Percentiles rank a stretch among this genome's conserved stretches.
Evolutionary conservation across 139 green algal genomes (phyloP).

Genomic region (Chlorella vulgaris): DNA sequence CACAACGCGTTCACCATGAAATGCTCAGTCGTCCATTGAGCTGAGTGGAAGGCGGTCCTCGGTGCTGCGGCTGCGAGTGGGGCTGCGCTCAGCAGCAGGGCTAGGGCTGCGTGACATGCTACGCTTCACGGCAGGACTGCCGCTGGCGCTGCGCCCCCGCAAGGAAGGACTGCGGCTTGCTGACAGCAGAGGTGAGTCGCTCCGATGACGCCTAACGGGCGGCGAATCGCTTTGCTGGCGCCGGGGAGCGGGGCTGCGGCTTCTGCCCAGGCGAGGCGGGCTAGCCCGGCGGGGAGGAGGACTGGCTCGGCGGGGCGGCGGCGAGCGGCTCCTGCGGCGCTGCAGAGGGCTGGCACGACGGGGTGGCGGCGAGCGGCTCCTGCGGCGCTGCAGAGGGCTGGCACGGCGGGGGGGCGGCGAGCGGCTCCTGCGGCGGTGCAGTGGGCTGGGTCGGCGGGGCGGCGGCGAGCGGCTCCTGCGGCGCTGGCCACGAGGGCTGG

Average conservation of each 20-base stretch:
- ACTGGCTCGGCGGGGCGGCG: background rate
- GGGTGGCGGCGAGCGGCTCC: background rate
- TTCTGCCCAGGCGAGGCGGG: background rate
- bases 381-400: background rate
- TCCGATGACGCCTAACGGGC: too few relatives aligned
- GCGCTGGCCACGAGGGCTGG: background rate
- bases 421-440: background rate
- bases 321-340: background rate
- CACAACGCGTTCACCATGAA: too few relatives aligned
- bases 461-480: background rate
- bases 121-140: too few relatives aligned
- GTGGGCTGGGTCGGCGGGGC: background rate
- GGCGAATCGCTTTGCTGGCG: too few relatives aligned
- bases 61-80: background rate
- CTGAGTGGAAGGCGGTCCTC: too few relatives aligned
- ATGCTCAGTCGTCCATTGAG: conserved; percentile 9
- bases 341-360: background rate
- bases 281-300: too few relatives aligned
- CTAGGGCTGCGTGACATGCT: too few relatives aligned
- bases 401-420: background rate
- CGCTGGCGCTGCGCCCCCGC: too few relatives aligned
- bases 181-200: too few relatives aligned
- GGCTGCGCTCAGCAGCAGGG: too few relatives aligned
- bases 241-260: too few relatives aligned
- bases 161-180: too few relatives aligned